phyloP scores from a whole-genome alignment of 2,329 filamentous ascomycete species.

The Geosmithia flava region DNA sequence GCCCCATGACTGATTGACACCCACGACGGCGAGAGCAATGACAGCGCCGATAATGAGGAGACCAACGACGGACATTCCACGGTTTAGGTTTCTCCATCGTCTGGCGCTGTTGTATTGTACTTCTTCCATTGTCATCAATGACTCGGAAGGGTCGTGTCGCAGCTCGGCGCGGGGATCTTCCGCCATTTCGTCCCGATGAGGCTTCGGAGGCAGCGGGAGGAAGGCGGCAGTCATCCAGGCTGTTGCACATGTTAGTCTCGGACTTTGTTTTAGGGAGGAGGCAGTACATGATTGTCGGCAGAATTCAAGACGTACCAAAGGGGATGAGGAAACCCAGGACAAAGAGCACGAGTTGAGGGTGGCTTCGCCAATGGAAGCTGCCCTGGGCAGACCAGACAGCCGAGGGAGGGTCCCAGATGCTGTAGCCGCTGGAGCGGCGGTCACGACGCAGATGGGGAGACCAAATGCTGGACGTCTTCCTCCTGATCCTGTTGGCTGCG shows the following conservation, averaged over 20 bases:
- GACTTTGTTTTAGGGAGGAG: neutral
- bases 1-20: slow-evolving; percentile 35
- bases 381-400: slow-evolving; percentile 51
- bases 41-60: slow-evolving; percentile 40
- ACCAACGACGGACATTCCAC: slow-evolving; percentile 44
- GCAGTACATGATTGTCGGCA: neutral
- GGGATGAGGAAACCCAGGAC: slow-evolving; percentile 68
- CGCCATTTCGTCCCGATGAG: slow-evolving; percentile 33
- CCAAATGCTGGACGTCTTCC: slow-evolving; percentile 52
- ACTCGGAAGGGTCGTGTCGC: slow-evolving; percentile 19
- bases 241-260: neutral
- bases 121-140: slow-evolving; percentile 24
- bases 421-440: slow-evolving; percentile 42
- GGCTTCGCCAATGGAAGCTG: slow-evolving; percentile 51
- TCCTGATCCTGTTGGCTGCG: slow-evolving; percentile 19
- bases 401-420: slow-evolving; percentile 63
- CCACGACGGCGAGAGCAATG: slow-evolving; percentile 37
- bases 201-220: slow-evolving; percentile 54
- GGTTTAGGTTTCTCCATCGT: slow-evolving; percentile 50
- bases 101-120: slow-evolving; percentile 36
- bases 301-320: slow-evolving; percentile 39
- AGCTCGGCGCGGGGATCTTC: slow-evolving; percentile 27
- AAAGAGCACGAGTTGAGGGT: slow-evolving; percentile 65
- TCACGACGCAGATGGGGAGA: slow-evolving; percentile 61
- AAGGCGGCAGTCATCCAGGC: slow-evolving; percentile 67